phyloP scores from a whole-genome alignment of 1,139 yeast genomes.

The Torulaspora globosa region DNA sequence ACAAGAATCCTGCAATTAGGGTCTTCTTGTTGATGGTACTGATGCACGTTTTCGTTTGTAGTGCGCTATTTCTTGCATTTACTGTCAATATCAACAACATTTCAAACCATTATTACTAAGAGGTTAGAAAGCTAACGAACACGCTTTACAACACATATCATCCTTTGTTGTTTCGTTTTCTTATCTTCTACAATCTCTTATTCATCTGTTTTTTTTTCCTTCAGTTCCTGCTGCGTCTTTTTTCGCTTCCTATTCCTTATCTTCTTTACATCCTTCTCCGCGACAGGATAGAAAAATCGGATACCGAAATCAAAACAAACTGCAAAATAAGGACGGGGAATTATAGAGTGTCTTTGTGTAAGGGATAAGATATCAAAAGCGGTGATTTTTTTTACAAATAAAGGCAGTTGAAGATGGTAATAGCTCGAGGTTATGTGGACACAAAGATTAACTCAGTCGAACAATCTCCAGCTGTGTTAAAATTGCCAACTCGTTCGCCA shows the following conservation, averaged over 20 bases:
- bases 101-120: neutral
- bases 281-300: too few relatives aligned
- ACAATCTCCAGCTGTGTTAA: neutral
- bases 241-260: neutral
- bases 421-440: neutral
- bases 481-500: constrained; percentile 5
- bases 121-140: too few relatives aligned
- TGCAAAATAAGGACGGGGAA: too few relatives aligned
- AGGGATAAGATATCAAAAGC: neutral
- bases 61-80: neutral
- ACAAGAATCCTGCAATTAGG: too few relatives aligned
- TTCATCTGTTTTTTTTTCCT: neutral
- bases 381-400: neutral
- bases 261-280: neutral
- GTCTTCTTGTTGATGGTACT: too few relatives aligned
- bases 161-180: too few relatives aligned
- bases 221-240: neutral
- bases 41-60: too few relatives aligned
- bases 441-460: neutral
- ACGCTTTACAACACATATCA: too few relatives aligned
- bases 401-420: neutral
- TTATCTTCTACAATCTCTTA: neutral
- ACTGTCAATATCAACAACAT: too few relatives aligned
- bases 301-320: too few relatives aligned
- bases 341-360: neutral